Evolutionary conservation across 139 green algal species (phyloP).

Genomic region (Mesotaenium endlicherianum): DNA sequence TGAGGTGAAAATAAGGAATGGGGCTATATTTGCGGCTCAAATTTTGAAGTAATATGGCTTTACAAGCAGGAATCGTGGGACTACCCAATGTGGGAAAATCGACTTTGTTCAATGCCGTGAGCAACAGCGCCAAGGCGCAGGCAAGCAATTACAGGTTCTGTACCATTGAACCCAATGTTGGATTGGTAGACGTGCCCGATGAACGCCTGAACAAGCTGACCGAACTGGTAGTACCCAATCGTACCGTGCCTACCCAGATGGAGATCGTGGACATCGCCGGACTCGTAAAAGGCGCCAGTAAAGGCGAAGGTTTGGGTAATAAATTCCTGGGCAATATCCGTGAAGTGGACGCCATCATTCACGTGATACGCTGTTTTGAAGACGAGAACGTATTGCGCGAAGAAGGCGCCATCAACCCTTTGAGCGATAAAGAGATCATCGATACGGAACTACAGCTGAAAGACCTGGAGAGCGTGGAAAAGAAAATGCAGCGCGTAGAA

Average conservation of each 20-base stretch:
- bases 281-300: slow-evolving; percentile 66
- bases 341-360: slow-evolving; percentile 88
- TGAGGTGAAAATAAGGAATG: too few relatives aligned
- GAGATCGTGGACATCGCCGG: slow-evolving; percentile 98
- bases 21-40: too few relatives aligned
- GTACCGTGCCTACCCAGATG: slow-evolving; percentile 77
- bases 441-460: too few relatives aligned
- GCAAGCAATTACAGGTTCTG: slow-evolving; percentile 97
- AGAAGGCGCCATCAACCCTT: too few relatives aligned
- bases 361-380: slow-evolving; percentile 51
- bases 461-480: neutral
- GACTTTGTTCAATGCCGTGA: slow-evolving; percentile 96
- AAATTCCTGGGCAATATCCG: slow-evolving; percentile 97
- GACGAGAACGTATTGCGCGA: too few relatives aligned
- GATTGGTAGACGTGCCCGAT: slow-evolving; percentile 70
- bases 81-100: slow-evolving; percentile 93
- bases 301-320: slow-evolving; percentile 86
- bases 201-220: slow-evolving; percentile 60
- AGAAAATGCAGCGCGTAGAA: too few relatives aligned
- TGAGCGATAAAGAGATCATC: too few relatives aligned
- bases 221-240: slow-evolving; percentile 66
- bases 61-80: slow-evolving; percentile 91
- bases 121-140: slow-evolving; percentile 73
- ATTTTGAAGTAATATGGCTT: slow-evolving; percentile 39
- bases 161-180: slow-evolving; percentile 92